Conservation (phyloP, 2,329 filamentous ascomycete species). For the Colletotrichum nymphaeae region DNA sequence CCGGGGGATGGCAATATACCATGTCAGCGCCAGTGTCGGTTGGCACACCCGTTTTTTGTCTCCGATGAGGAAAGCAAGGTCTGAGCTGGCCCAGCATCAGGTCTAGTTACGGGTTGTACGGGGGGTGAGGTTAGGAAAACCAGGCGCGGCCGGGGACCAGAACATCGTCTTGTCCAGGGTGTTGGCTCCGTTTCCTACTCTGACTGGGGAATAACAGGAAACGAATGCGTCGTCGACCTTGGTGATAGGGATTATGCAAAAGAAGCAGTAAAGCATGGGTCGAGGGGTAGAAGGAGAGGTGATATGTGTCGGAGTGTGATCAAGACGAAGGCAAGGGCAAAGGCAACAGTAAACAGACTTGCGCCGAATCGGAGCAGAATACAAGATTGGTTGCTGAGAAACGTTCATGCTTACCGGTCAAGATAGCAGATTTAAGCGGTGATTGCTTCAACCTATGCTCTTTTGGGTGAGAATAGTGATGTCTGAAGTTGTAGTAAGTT, state of each 20-base stretch:
- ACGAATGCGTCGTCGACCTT: constrained; percentile 3
- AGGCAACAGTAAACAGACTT: background rate
- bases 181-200: constrained; percentile 5
- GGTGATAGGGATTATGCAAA: constrained; percentile 3
- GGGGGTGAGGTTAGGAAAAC: constrained; percentile 7
- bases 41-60: constrained; percentile 7
- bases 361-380: constrained; percentile 15
- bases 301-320: background rate
- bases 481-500: background rate
- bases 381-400: constrained; percentile 6
- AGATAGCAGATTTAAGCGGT: constrained; percentile 9
- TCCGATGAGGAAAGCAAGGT: constrained; percentile 2
- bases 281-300: background rate
- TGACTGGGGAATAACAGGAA: background rate
- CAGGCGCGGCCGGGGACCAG: constrained; percentile 2
- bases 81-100: constrained; percentile 4
- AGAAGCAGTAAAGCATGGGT: background rate
- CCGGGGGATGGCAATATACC: constrained; percentile 21
- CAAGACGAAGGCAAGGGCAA: background rate
- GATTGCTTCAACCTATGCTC: background rate
- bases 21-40: constrained; percentile 21
- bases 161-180: background rate
- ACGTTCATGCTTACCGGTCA: constrained; percentile 20
- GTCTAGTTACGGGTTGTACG: background rate
- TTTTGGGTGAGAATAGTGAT: background rate